Conservation (phyloP, 805 yeast species). For the Yueomyces sp. region DNA sequence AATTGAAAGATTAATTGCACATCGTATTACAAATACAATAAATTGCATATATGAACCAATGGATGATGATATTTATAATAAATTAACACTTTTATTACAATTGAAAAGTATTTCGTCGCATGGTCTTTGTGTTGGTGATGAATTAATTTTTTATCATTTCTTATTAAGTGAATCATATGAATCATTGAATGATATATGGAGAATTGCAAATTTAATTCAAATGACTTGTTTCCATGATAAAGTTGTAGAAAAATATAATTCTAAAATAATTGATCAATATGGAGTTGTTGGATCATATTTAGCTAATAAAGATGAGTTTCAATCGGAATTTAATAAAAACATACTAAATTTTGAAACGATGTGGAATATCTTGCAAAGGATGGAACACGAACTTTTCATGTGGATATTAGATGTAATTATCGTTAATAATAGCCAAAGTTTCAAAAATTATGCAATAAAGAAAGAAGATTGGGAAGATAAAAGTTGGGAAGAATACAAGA, state of each 20-base stretch:
- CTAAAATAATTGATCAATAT: constrained; percentile 17
- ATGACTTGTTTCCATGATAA: constrained; percentile 18
- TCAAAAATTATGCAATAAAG: constrained; percentile 19
- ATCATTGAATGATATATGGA: constrained; percentile 11
- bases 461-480: constrained; percentile 6
- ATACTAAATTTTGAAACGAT: constrained; percentile 18
- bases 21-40: constrained; percentile 5
- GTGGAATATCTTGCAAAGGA: constrained; percentile 19
- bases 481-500: constrained; percentile 21
- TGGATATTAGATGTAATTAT: constrained; percentile 23
- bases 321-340: constrained; percentile 16
- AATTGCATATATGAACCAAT: constrained; percentile 1
- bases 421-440: constrained; percentile 22
- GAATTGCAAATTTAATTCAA: constrained; percentile 17
- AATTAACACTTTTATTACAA: constrained; percentile 18
- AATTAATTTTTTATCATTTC: constrained; percentile 20
- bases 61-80: constrained; percentile 5
- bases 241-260: constrained; percentile 15
- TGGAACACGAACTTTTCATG: constrained; percentile 19
- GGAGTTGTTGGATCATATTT: constrained; percentile 20
- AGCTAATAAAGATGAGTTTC: constrained; percentile 15
- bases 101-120: constrained; percentile 24
- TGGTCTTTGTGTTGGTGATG: constrained; percentile 25
- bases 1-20: constrained; percentile 12
- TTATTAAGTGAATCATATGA: constrained; percentile 7